Base-by-base conservation (phyloP, 2,329 filamentous ascomycete genomes). In the Ambrosiella beaveri region DNA sequence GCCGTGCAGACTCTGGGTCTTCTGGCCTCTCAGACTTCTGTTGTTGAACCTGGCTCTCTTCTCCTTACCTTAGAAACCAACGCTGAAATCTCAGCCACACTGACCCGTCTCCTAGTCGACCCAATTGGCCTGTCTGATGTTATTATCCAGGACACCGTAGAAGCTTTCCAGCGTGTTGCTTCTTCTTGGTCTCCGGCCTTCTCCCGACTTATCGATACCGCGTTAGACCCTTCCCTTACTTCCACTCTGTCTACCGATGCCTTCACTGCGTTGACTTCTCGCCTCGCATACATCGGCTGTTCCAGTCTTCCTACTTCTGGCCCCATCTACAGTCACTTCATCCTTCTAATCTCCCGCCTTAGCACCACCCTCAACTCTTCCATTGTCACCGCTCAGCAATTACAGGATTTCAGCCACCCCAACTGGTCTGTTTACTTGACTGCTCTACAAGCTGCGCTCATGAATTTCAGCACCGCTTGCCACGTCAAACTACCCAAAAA, bases 251-350 rank as follows among this genome's bases (percentile, higher is more conserved):
- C 65, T 3, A 62, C 63, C 3, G 63, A 66, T 47, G 63, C 62
- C 7, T 66, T 73, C 4, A 66, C 68, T 37, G 65, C 65, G 36
- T 66, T 76, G 1, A 68, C 75, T 3, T 68, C 70, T 8, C 69
- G 74, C 1, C 62, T 81, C 2, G 73, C 74, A 2, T 75, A 72
- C 57, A 68, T 80, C 53, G 74, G 74, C 36, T 77, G 74, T 64
- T 76, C 74, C 1, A 67, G 71, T 45, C 60, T 71, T 0, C 68
- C 70, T 1, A 62, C 59, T 1, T 60, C 63, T 2, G 62, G 63
- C 1, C 62, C 64, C 5, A 65, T 66, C 1, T 64, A 74, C n/a
- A 59, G 65, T 12, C 70, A 76, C 60, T 74, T 74, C 57, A 59
- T 75, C 9, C 69, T 67, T 5, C 67, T 74, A 15, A 63, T 69